phyloP scores from a whole-genome alignment of 2,329 filamentous ascomycete genomes.

The Exophiala lecanii-corni region DNA sequence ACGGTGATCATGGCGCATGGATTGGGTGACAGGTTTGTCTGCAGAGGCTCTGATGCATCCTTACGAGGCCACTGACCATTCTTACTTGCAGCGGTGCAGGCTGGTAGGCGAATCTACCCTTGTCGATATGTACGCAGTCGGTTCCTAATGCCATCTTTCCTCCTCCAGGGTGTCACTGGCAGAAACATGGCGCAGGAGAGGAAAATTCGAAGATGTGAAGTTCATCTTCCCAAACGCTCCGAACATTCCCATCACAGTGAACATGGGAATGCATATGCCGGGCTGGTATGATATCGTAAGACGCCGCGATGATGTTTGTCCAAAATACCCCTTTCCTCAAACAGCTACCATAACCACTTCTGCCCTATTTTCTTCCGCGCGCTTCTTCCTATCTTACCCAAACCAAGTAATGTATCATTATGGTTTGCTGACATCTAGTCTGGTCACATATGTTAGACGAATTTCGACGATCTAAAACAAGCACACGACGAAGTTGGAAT shows the following conservation, averaged over 20 bases:
- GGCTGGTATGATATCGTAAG: conserved; percentile 46
- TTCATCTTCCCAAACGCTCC: conserved; percentile 94
- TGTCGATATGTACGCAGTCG: conserved; percentile 3
- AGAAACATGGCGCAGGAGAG: conserved; percentile 77
- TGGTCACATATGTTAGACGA: conserved; percentile 29
- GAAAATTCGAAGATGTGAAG: conserved; percentile 80
- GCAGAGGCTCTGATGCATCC: not conserved
- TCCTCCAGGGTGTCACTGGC: conserved; percentile 64
- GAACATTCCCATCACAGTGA: conserved; percentile 73
- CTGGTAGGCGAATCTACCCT: conserved; percentile 34
- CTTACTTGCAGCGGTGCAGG: conserved; percentile 45
- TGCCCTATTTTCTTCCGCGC: no score
- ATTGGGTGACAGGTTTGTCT: conserved; percentile 70
- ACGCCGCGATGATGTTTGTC: conserved; percentile 36
- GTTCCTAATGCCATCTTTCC: not conserved
- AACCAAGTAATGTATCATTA: no score
- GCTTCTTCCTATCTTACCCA: no score
- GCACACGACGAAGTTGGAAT: conserved; percentile 63
- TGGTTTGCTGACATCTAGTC: not conserved
- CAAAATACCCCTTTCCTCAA: not conserved
- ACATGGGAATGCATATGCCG: conserved; percentile 24
- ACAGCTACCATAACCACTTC: no score
- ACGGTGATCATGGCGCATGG: conserved; percentile 95
- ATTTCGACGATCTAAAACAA: conserved; percentile 38
- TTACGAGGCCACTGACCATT: no score